phyloP scores from a whole-genome alignment of 2,329 filamentous ascomycete genomes.

The Tolypocladium capitatum region DNA sequence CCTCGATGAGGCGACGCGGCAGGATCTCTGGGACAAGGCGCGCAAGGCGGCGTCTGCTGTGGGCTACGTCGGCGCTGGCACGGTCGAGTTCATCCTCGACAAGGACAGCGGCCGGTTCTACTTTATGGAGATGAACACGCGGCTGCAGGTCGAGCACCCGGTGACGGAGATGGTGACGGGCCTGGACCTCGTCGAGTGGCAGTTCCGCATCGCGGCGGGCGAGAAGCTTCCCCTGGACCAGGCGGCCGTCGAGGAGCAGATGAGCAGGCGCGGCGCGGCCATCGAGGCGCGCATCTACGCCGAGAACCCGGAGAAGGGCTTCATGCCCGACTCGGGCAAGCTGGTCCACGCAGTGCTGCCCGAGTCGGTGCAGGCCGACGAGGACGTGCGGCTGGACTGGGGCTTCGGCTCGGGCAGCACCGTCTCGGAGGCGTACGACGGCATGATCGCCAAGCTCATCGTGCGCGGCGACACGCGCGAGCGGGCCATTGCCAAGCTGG shows the following conservation, averaged over 20 bases:
- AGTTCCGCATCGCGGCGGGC: slow-evolving; percentile 61
- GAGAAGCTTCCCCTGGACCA: slow-evolving; percentile 44
- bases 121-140: slow-evolving; percentile 74
- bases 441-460: slow-evolving; percentile 98
- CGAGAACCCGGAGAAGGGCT: slow-evolving; percentile 82
- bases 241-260: slow-evolving; percentile 56
- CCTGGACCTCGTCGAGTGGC: slow-evolving; percentile 81
- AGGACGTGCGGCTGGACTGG: slow-evolving; percentile 79
- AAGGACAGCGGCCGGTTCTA: slow-evolving; percentile 70
- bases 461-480: slow-evolving; percentile 68
- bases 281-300: slow-evolving; percentile 96
- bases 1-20: slow-evolving; percentile 41
- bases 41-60: slow-evolving; percentile 58
- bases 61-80: slow-evolving; percentile 79
- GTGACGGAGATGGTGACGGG: slow-evolving; percentile 64
- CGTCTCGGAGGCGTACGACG: slow-evolving; percentile 89
- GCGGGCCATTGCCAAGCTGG: slow-evolving; percentile 71
- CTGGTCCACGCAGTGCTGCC: slow-evolving; percentile 75
- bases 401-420: slow-evolving; percentile 86
- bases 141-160: slow-evolving; percentile 92
- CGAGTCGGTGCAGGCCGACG: slow-evolving; percentile 38
- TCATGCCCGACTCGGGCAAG: slow-evolving; percentile 85
- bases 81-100: slow-evolving; percentile 83
- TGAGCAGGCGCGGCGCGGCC: slow-evolving; percentile 65
- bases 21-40: slow-evolving; percentile 54